Evolutionary conservation across 208 protist genomes (phyloP).

Genomic region (Porcisia deanei): DNA sequence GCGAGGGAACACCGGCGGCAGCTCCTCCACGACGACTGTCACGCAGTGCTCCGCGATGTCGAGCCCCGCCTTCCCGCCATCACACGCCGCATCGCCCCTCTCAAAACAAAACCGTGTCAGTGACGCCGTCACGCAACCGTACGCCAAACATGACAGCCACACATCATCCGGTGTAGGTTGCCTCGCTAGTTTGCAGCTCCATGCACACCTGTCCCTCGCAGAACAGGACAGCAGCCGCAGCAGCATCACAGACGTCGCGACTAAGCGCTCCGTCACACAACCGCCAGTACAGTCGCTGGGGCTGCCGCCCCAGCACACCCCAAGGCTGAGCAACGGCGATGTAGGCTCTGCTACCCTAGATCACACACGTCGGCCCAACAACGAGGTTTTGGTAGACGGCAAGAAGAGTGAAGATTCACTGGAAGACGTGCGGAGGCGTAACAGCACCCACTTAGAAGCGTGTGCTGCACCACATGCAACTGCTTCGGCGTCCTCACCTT

Average conservation of each 20-base stretch:
- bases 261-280: neutral
- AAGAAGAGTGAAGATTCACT: neutral
- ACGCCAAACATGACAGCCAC: neutral
- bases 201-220: neutral
- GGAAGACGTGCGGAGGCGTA: neutral
- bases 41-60: neutral
- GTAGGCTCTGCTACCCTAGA: neutral
- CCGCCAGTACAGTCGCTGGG: neutral
- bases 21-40: neutral
- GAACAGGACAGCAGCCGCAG: neutral
- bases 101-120: neutral
- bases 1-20: too few relatives aligned
- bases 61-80: constrained; percentile 1
- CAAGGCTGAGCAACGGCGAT: neutral
- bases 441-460: neutral
- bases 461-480: neutral
- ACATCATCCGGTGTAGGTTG: neutral
- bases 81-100: constrained; percentile 4
- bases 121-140: neutral
- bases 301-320: neutral
- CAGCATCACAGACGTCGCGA: neutral
- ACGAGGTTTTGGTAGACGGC: neutral
- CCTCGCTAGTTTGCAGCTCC: too few relatives aligned
- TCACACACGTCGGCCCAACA: neutral
- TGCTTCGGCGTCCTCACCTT: constrained; percentile 1